phyloP scores from a whole-genome alignment of 371 early-diverging fungal genomes.

The Lichtheimia ramosa region DNA sequence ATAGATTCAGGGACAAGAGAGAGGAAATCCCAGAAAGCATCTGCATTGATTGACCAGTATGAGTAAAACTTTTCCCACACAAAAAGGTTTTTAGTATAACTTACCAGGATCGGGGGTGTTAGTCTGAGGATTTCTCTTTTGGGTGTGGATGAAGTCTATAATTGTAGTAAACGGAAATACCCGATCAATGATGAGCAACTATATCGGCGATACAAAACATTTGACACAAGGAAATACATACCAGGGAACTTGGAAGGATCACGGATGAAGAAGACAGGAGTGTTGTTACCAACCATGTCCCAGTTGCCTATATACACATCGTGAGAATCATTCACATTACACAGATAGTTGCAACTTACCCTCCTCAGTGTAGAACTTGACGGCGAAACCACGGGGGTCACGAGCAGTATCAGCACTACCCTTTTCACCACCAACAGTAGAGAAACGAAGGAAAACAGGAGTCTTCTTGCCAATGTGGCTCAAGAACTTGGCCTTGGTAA shows the following conservation, averaged over 20 bases:
- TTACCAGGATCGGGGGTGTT: slow-evolving; percentile 32
- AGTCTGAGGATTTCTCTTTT: slow-evolving; percentile 78
- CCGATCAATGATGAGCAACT: no score
- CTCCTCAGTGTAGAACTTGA: slow-evolving; percentile 81
- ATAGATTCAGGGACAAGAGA: slow-evolving; percentile 76
- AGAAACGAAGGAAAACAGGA: slow-evolving; percentile 79
- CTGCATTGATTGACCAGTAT: not conserved
- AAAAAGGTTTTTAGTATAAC: not conserved
- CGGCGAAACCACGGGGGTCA: slow-evolving; percentile 78
- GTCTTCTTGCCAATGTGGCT: slow-evolving; percentile 73
- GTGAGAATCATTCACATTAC: not conserved
- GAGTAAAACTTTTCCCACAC: not conserved
- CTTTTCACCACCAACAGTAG: slow-evolving; percentile 79
- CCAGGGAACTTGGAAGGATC: slow-evolving; percentile 78
- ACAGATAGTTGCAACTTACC: slow-evolving; percentile 19
- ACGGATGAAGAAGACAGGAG: slow-evolving; percentile 71
- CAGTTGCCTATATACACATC: slow-evolving; percentile 60
- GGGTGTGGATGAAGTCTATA: slow-evolving; percentile 78
- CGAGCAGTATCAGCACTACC: slow-evolving; percentile 77
- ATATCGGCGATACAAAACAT: slow-evolving; percentile 1
- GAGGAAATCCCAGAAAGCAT: slow-evolving; percentile 74
- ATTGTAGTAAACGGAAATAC: not conserved
- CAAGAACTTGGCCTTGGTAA: slow-evolving; percentile 78
- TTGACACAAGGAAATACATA: slow-evolving; percentile 1
- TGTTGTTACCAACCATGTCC: slow-evolving; percentile 79